Evolutionary conservation across 805 yeast genomes (phyloP).

Genomic region (Torulaspora maleeae): DNA sequence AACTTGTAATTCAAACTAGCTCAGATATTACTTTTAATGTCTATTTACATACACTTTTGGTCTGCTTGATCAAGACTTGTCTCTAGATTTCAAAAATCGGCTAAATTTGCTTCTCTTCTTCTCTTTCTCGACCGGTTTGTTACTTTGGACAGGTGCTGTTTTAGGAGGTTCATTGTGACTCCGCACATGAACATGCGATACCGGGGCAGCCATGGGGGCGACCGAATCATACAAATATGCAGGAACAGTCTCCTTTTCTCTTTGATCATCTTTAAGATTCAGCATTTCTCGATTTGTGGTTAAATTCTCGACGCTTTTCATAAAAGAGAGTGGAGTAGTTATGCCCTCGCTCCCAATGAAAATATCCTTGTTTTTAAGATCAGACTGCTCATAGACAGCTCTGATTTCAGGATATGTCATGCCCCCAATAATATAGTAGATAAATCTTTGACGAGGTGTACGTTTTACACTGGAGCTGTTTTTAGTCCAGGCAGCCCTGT

Average conservation of each 20-base stretch:
- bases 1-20: constrained; percentile 10
- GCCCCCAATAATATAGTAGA: constrained; percentile 87
- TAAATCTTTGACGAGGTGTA: constrained; percentile 58
- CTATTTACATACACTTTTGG: constrained; percentile 2
- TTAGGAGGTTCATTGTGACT: constrained; percentile 16
- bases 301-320: constrained; percentile 39
- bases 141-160: constrained; percentile 11
- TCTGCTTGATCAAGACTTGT: constrained; percentile 7
- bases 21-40: background rate
- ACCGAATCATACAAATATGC: constrained; percentile 37
- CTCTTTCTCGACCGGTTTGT: constrained; percentile 33
- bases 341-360: constrained; percentile 77
- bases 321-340: constrained; percentile 47
- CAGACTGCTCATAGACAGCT: constrained; percentile 65
- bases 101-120: constrained; percentile 46
- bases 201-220: constrained; percentile 24
- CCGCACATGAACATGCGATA: constrained; percentile 24
- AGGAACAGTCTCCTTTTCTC: constrained; percentile 40
- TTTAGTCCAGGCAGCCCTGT: constrained; percentile 74
- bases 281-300: constrained; percentile 40
- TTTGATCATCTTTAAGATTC: constrained; percentile 39
- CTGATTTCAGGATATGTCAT: constrained; percentile 77
- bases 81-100: constrained; percentile 40
- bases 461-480: constrained; percentile 27
- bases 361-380: constrained; percentile 61